Conservation (phyloP, 1,284 basidiomycete species). For the Tilletiopsis washingtonensis region DNA sequence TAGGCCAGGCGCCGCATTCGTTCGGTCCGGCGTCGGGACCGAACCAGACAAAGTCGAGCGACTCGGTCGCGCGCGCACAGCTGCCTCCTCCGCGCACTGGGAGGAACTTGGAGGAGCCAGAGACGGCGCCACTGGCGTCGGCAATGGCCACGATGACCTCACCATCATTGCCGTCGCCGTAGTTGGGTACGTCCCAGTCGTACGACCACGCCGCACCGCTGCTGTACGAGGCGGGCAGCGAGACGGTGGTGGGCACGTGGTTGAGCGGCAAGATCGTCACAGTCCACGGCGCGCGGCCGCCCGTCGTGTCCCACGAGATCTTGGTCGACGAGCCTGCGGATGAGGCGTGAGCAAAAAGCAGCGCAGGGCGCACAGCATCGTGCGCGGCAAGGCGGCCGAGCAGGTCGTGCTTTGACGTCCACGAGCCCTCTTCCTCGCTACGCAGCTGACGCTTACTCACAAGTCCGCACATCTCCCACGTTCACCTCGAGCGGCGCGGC, state of each 20-base stretch:
- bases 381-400: constrained; percentile 3
- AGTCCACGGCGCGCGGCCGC: constrained; percentile 8
- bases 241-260: constrained; percentile 3
- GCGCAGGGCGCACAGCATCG: constrained; percentile 9
- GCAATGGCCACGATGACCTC: constrained; percentile 2
- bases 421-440: neutral
- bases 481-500: neutral
- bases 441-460: neutral
- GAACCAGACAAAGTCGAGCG: constrained; percentile 9
- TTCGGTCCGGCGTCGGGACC: neutral
- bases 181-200: constrained; percentile 3
- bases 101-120: constrained; percentile 1
- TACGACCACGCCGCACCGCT: neutral
- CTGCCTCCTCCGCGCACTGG: neutral
- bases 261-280: constrained; percentile 4
- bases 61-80: neutral
- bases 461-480: neutral
- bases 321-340: constrained; percentile 3
- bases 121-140: neutral
- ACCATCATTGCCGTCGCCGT: neutral
- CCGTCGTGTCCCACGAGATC: constrained; percentile 7
- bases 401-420: neutral
- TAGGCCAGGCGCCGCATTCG: constrained; percentile 6
- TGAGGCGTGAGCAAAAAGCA: no score
- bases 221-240: neutral